A percentile compares a stretch with the other conserved stretches of the same genome.
phyloP scores from a whole-genome alignment of 257 asterid genomes.

The Nicotiana sylvestris region DNA sequence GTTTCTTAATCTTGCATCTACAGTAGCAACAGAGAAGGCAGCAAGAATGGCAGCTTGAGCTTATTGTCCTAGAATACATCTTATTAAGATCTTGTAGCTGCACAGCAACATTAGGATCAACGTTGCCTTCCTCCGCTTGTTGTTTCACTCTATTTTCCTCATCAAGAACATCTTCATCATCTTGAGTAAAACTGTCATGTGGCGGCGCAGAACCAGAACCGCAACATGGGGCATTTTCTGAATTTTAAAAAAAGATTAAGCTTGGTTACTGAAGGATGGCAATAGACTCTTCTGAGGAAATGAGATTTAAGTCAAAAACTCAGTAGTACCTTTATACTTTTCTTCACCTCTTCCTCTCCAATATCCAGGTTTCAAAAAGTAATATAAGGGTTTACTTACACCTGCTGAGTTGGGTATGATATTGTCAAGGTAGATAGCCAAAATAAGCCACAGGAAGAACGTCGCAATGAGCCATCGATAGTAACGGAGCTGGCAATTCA shows the following conservation, averaged over 20 bases:
- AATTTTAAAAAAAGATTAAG: not conserved
- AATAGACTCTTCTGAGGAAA: not conserved
- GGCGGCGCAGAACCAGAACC: slow-evolving; percentile 9
- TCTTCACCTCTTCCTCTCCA: slow-evolving; percentile 33
- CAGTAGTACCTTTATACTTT: slow-evolving; percentile 15
- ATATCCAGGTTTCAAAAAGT: slow-evolving; percentile 29
- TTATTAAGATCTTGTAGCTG: slow-evolving; percentile 34
- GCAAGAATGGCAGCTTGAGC: slow-evolving; percentile 11
- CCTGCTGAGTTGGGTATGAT: slow-evolving; percentile 30
- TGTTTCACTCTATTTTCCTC: slow-evolving; percentile 28
- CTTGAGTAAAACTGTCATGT: slow-evolving; percentile 3
- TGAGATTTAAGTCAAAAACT: not conserved
- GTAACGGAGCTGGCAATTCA: slow-evolving; percentile 22
- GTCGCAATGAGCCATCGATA: slow-evolving; percentile 16
- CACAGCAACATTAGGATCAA: slow-evolving; percentile 30
- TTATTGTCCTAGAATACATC: slow-evolving; percentile 21
- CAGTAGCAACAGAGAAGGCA: slow-evolving; percentile 25
- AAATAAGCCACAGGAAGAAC: slow-evolving; percentile 29
- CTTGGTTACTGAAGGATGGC: slow-evolving; percentile 1
- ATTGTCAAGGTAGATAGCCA: slow-evolving; percentile 35
- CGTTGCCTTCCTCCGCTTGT: slow-evolving; percentile 18
- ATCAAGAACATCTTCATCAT: slow-evolving; percentile 30
- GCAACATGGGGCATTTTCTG: slow-evolving; percentile 8
- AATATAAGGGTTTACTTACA: slow-evolving; percentile 20
- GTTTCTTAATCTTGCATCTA: slow-evolving; percentile 23